Evolutionary conservation across 1,284 basidiomycete species (phyloP).

Genomic region (Naganishia sp.): DNA sequence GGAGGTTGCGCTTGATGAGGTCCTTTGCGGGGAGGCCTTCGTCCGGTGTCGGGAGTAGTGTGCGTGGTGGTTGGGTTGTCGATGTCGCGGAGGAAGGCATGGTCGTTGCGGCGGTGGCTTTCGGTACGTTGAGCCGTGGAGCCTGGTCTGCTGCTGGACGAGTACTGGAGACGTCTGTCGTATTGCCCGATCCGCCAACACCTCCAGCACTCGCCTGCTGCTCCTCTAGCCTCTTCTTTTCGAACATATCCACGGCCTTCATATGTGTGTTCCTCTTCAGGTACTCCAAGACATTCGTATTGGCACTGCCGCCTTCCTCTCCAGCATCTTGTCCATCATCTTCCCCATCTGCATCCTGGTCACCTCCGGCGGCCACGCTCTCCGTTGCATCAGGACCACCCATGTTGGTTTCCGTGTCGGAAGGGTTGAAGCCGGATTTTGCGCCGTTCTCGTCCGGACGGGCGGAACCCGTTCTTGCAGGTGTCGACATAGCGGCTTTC

Average conservation of each 20-base stretch:
- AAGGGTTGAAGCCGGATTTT: conserved; percentile 14
- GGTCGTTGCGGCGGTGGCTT: background rate
- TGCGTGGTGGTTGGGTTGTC: background rate
- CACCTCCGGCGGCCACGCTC: background rate
- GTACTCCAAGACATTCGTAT: conserved; percentile 27
- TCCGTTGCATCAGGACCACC: conserved; percentile 1
- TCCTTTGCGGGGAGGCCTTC: conserved; percentile 24
- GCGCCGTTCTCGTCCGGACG: conserved; percentile 3
- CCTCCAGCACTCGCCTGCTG: conserved; percentile 3
- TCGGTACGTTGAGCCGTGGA: background rate
- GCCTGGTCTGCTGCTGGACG: background rate
- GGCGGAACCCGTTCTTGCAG: conserved; percentile 10
- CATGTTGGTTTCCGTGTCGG: conserved; percentile 7
- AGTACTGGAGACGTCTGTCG: background rate
- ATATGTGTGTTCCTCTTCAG: conserved; percentile 31
- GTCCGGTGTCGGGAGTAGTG: conserved; percentile 3
- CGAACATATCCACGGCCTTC: conserved; percentile 21
- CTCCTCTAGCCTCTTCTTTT: conserved; percentile 12
- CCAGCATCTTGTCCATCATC: background rate
- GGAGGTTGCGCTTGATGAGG: conserved; percentile 50
- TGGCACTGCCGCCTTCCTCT: conserved; percentile 19
- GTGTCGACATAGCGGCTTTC: conserved; percentile 7
- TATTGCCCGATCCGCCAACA: background rate
- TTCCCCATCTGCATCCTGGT: conserved; percentile 5
- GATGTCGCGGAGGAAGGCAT: conserved; percentile 10